Base-by-base conservation (phyloP, 768 basidiomycete genomes). In the Kwoniella dendrophila region DNA sequence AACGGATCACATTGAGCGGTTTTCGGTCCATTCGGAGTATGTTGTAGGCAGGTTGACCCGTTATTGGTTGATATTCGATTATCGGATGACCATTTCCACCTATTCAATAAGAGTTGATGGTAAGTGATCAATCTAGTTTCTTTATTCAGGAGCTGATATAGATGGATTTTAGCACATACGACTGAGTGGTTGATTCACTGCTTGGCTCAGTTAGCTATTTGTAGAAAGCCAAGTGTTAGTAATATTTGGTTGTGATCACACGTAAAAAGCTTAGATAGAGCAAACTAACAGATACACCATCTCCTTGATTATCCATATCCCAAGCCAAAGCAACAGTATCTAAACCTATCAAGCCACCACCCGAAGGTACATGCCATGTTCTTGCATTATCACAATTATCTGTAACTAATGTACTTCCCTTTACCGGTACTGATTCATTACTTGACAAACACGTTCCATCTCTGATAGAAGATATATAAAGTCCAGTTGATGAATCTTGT, bases 361-460 rank as follows among this genome's bases (percentile, higher is more conserved):
- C 49, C 32, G 32, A 33, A 30, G 49, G 49, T 34, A 51, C 49
- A 51, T 51, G 49, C 49, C 49, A 51, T 14, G 49, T 51, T 30
- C 34, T 32, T 14, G 49, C 49, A 2, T 32, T 20, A 6, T 51
- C 49, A 10, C 49, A 51, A 51, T 51, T 30, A 18, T 2, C 29
- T 14, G 34, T 7, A 11, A 51, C 32, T 12, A 51, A 14, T 30
- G 32, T n/a, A 6, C 22, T 26, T 3, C 49, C 49, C 20, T 33
- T 20, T n/a, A 26, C 33, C 0, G 49, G 49, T 11, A 26, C 30
- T 20, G 43, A 18, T 11, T 33, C 49, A 22, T 32, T 51, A 18
- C 18, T 51, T 12, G 49, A 34, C 11, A 51, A 16, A 34, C 49
- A 51, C 3, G 12, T 4, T 20, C 49, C 49, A 34, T 51, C 49